These are phyloP conservation scores for Penicillium soppii DNA, from an alignment of 495 filamentous ascomycete genomes.

Conservation along the genomic window DNA sequence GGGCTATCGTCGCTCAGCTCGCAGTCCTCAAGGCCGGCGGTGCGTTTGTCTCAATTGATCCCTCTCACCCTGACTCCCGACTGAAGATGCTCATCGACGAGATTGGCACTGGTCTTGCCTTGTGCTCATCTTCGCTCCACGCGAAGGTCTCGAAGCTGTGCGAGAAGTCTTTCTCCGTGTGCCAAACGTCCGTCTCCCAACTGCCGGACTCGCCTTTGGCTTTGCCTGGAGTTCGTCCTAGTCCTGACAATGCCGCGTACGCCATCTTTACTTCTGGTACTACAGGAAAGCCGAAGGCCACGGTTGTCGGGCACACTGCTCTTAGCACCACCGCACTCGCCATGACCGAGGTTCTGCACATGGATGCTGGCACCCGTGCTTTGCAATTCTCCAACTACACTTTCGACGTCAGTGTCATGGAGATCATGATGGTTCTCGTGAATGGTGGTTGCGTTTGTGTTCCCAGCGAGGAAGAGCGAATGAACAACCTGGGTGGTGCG, in stretches of 20 bases:
- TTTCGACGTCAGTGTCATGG: conserved; percentile 65
- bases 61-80: conserved; percentile 53
- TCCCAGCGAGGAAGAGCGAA: conserved; percentile 57
- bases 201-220: conserved; percentile 25
- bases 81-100: conserved; percentile 53
- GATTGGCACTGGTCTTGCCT: conserved; percentile 35
- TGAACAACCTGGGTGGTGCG: conserved; percentile 44
- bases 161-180: conserved; percentile 30
- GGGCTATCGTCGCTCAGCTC: conserved; percentile 52
- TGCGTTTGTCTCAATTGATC: conserved; percentile 58
- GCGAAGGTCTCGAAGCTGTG: conserved; percentile 32
- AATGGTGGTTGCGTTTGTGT: conserved; percentile 64
- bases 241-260: conserved; percentile 38
- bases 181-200: conserved; percentile 25
- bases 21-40: conserved; percentile 60
- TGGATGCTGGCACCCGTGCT: conserved; percentile 53
- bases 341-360: conserved; percentile 38
- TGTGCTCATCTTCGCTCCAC: conserved; percentile 37
- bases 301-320: conserved; percentile 43
- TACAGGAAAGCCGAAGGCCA: conserved; percentile 52
- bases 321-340: conserved; percentile 33
- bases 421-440: conserved; percentile 65
- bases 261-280: conserved; percentile 53
- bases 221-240: conserved; percentile 12
- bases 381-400: conserved; percentile 70